A percentile compares a stretch with the other conserved stretches of the same genome.
These are phyloP conservation scores for Vaccinium vitisidaea DNA, from an alignment of 148 eudicot species.

Conservation along the genomic window DNA sequence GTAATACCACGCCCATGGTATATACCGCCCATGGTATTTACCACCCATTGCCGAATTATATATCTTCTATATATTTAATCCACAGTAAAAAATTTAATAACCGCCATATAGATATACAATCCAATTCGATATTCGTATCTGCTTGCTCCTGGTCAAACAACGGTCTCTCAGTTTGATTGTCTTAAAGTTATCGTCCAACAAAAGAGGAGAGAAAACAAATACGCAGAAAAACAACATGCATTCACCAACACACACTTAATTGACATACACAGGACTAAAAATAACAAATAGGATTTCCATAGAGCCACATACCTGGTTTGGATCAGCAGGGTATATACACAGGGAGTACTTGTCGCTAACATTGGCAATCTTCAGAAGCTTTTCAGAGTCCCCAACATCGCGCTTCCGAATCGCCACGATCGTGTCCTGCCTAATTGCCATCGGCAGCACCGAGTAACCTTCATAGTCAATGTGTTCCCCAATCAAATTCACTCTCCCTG, in stretches of 20 bases:
- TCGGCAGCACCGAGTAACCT: constrained; percentile 91
- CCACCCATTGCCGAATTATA: too few species aligned
- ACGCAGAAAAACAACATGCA: constrained; percentile 5
- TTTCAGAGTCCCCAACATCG: constrained; percentile 38
- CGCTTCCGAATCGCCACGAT: constrained; percentile 72
- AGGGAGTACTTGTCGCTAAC: constrained; percentile 69
- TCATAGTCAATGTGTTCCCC: constrained; percentile 98
- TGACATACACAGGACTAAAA: not conserved
- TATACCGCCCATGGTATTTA: too few species aligned
- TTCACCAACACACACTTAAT: not conserved
- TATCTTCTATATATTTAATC: too few species aligned
- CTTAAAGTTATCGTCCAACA: not conserved
- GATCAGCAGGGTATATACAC: constrained; percentile 83
- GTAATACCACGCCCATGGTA: too few species aligned
- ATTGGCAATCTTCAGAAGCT: constrained; percentile 65
- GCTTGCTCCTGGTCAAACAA: too few species aligned
- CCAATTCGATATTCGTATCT: too few species aligned
- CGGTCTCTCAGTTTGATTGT: too few species aligned
- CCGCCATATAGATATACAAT: too few species aligned
- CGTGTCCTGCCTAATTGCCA: constrained; percentile 91
- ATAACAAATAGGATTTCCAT: not conserved
- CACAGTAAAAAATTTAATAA: too few species aligned
- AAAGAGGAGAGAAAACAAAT: not conserved
- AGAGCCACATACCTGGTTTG: constrained; percentile 56
- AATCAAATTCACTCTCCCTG: constrained; percentile 74